These are phyloP conservation scores for Hibiscus trionum DNA, from an alignment of 345 rosid species.

Conservation along the genomic window DNA sequence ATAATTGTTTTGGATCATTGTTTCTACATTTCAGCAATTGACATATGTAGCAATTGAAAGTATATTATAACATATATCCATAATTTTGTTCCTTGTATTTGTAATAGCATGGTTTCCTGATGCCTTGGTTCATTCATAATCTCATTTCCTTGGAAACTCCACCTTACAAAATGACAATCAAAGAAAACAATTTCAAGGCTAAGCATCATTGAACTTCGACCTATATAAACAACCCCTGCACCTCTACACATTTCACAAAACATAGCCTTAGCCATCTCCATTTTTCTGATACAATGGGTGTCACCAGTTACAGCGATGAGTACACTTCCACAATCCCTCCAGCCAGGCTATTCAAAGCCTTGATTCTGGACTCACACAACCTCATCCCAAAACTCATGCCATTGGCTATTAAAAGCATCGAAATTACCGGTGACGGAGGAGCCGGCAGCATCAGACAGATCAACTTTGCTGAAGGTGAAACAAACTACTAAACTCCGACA, in stretches of 20 bases:
- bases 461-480: constrained; percentile 30
- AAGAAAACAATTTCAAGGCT: background rate
- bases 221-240: constrained; percentile 12
- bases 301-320: constrained; percentile 11
- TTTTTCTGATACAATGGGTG: constrained; percentile 1
- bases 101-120: background rate
- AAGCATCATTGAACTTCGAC: background rate
- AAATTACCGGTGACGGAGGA: constrained; percentile 34
- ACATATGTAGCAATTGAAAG: background rate
- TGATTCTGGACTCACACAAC: constrained; percentile 27
- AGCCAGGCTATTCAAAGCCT: constrained; percentile 32
- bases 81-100: constrained; percentile 11
- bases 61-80: background rate
- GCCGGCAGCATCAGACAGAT: constrained; percentile 31
- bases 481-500: background rate
- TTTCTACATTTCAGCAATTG: background rate
- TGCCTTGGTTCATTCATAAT: background rate
- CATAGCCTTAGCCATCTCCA: background rate
- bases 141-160: too few relatives aligned
- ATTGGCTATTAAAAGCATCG: constrained; percentile 21
- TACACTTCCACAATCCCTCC: constrained; percentile 23
- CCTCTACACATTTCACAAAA: background rate
- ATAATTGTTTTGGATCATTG: background rate
- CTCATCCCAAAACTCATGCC: constrained; percentile 39
- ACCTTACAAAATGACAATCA: too few relatives aligned